Percentiles rank a stretch among this genome's conserved stretches.
Evolutionary conservation across 225 moss, liverwort and hornwort genomes (phyloP).

Genomic region (Straminergon stramineum): DNA sequence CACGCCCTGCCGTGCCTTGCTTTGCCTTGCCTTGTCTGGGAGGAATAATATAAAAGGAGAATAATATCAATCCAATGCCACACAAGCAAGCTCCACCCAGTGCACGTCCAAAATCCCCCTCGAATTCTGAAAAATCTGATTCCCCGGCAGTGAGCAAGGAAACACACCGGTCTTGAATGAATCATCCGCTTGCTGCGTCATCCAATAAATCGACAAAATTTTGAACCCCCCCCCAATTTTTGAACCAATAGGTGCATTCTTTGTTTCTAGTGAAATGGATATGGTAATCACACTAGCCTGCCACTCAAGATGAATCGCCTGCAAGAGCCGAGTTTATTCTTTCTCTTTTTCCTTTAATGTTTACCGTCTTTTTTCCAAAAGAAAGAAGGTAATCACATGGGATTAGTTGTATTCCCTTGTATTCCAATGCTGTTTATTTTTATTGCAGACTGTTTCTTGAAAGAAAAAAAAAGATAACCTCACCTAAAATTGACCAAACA

Average conservation of each 20-base stretch:
- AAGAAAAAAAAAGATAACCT: neutral
- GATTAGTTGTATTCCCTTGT: too few relatives aligned
- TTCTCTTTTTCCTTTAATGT: too few relatives aligned
- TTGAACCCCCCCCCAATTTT: too few relatives aligned
- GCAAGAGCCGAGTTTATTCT: too few relatives aligned
- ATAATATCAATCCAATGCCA: neutral
- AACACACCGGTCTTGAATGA: neutral
- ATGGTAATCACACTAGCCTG: neutral
- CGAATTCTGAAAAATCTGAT: neutral
- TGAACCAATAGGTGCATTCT: neutral
- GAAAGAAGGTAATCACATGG: too few relatives aligned
- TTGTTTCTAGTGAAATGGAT: neutral
- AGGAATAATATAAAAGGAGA: neutral
- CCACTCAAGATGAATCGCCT: too few relatives aligned
- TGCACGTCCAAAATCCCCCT: constrained; percentile 6
- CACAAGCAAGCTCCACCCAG: neutral
- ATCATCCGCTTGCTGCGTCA: neutral
- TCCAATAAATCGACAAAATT: too few relatives aligned
- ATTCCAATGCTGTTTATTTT: too few relatives aligned
- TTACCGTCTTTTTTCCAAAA: too few relatives aligned
- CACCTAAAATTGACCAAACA: neutral
- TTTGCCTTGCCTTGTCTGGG: too few relatives aligned
- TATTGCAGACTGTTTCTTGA: too few relatives aligned
- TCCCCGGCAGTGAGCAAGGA: neutral
- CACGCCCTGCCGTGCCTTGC: neutral